These are phyloP conservation scores for Beauveria australis DNA, from an alignment of 2,329 filamentous ascomycete species.

Conservation along the genomic window DNA sequence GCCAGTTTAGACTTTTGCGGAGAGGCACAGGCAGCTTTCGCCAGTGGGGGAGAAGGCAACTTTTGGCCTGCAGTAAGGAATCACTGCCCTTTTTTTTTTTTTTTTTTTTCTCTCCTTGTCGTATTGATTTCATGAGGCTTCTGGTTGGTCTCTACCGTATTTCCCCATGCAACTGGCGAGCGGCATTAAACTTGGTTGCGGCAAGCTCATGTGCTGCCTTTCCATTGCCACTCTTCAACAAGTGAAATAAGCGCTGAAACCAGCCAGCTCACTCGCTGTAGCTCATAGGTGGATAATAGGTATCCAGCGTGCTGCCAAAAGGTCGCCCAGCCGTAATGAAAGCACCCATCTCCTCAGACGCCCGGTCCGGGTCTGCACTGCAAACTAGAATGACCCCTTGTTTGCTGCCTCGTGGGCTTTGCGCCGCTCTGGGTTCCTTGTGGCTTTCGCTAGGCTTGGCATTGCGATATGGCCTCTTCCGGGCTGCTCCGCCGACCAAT, in stretches of 20 bases:
- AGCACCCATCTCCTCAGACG: too few species aligned
- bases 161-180: background rate
- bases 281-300: too few species aligned
- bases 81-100: background rate
- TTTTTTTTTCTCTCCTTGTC: background rate
- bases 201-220: background rate
- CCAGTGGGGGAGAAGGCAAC: background rate
- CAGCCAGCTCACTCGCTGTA: background rate
- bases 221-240: background rate
- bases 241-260: background rate
- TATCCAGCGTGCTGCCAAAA: too few species aligned
- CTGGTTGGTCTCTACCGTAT: background rate
- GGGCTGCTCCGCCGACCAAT: background rate
- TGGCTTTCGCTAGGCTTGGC: background rate
- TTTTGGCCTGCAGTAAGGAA: background rate
- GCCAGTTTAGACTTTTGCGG: background rate
- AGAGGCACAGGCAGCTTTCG: background rate
- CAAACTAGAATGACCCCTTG: background rate
- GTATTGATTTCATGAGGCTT: background rate
- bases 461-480: background rate
- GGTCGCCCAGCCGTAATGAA: too few species aligned
- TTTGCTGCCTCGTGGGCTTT: background rate
- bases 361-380: too few species aligned
- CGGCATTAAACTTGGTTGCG: background rate
- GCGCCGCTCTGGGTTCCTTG: background rate